A percentile compares a stretch with the other conserved stretches of the same genome.
Evolutionary conservation across 345 rosid species (phyloP).

Genomic region (Trapa bicornis): DNA sequence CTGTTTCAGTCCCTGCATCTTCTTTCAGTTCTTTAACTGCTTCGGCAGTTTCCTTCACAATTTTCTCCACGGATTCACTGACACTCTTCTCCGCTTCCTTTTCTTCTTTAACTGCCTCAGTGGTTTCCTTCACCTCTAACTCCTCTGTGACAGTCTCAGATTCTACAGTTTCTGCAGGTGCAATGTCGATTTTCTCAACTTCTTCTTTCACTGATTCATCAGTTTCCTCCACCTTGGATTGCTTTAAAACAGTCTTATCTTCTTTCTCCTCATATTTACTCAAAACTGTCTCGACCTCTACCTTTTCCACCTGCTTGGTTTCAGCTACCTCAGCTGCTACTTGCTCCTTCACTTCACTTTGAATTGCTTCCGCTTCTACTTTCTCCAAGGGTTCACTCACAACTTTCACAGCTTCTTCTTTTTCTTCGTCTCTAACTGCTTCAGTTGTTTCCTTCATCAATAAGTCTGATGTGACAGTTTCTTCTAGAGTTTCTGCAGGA

Average conservation of each 20-base stretch:
- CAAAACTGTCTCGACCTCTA: not conserved
- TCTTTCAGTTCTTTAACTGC: not conserved
- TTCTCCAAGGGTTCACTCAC: no score
- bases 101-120: not conserved
- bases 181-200: not conserved
- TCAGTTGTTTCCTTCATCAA: no score
- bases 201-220: not conserved
- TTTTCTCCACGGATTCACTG: not conserved
- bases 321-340: no score
- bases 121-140: not conserved
- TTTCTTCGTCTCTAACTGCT: no score
- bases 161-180: not conserved
- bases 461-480: no score
- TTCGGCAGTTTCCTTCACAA: not conserved
- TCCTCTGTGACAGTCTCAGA: slow-evolving; percentile 4
- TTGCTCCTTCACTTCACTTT: no score
- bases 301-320: no score
- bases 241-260: slow-evolving; percentile 3
- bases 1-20: not conserved
- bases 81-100: not conserved
- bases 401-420: no score
- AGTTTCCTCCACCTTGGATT: not conserved
- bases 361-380: no score
- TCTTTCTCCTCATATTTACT: not conserved
- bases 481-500: no score